Evolutionary conservation across 352 stramenopile genomes (phyloP), one percentile per base, ranked within the genome.

Genomic region (Phytophthora boehmeriae): DNA sequence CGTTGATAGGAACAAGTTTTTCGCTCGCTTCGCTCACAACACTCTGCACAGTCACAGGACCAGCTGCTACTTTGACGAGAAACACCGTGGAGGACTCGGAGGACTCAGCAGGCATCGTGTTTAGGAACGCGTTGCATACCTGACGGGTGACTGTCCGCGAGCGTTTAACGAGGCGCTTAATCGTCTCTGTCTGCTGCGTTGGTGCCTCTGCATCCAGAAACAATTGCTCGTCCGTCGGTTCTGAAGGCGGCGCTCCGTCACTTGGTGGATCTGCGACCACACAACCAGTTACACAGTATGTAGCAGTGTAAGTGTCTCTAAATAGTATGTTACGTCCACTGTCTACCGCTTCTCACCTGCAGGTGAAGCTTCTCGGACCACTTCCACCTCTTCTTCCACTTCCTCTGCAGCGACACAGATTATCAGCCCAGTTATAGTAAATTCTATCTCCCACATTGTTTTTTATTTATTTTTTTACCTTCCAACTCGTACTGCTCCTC

Each of bases 351-450:
- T 16, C 20, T 27, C 8, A 77, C 64, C 59, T 69, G 52, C 45
- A 4, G 45, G 34, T 2, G 67, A 62, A 2, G 73, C 74, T 68
- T 79, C 68, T 43, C 52, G 46, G 0, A 73, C 59, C 23, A 88
- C 63, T 48, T 95, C 83, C 8, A 95, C 80, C 45, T 93, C 80
- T 69, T 95, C 83, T 49, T 93, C 84, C 16, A 93, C 72, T 19
- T 93, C 84, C 45, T 93, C 86, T 86, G 51, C 13, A 22, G 16
- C 10, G 14, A 45, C 17, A 46, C 20, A 59, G 20, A 54, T 22
- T 49, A 2, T 34, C 6, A 17, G 20, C 48, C n/a, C 50, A 22
- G 17, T 1, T 47, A 16, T 19, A 20, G 48, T 38, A 32, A 35
- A 14, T n/a, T n/a, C n/a, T n/a, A n/a, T n/a, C n/a, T n/a, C n/a